Base-by-base conservation (phyloP, 2,329 filamentous ascomycete species). In the Cladosporium sphaerospermum region DNA sequence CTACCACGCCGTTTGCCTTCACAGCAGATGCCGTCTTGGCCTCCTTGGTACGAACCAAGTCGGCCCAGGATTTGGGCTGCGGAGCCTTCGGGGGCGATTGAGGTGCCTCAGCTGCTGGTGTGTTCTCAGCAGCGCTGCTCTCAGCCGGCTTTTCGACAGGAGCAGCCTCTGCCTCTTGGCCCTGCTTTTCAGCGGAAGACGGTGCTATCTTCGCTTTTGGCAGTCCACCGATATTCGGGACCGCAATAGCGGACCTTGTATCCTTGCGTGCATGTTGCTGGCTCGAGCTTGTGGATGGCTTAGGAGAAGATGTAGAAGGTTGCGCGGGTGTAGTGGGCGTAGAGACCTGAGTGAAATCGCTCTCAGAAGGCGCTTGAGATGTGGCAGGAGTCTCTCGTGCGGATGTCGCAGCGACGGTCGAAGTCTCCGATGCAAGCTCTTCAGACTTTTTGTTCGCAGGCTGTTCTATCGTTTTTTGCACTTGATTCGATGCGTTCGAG, bases 41-140 rank as follows among this genome's bases (percentile, higher is more conserved):
- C 41, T 59, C 61, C 59, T 79, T 78, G 9, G 76, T 71, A 50
- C 82, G 78, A 49, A 88, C 78, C 42, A 88, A 73, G 57, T 85
- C 84, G 23, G 85, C 83, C 85, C 85, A 89, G 1, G 81, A 83
- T 62, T 84, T 77, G 9, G 73, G 73, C 10, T 61, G 55, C 11
- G 58, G 59, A 31, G 64, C 60, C 47, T 64, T 61, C 8, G 69
- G 60, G 23, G 79, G 77, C n/a, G 75, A 71, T 13, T 70, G 58
- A 39, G 48, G 48, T 14, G 71, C 67, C 19, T 72, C 71, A 7
- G 61, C 45, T n/a, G 59, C 57, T n/a, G 43, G 40, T 5, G 56
- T 47, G 23, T 56, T 54, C 13, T 42, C 49, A 8, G 45, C 23
- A 3, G 40, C 8, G 37, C 36, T 18, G 2, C 50, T 32, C 3